These are phyloP conservation scores for Roridomyces roridus DNA, from an alignment of 768 basidiomycete genomes.

Conservation along the genomic window DNA sequence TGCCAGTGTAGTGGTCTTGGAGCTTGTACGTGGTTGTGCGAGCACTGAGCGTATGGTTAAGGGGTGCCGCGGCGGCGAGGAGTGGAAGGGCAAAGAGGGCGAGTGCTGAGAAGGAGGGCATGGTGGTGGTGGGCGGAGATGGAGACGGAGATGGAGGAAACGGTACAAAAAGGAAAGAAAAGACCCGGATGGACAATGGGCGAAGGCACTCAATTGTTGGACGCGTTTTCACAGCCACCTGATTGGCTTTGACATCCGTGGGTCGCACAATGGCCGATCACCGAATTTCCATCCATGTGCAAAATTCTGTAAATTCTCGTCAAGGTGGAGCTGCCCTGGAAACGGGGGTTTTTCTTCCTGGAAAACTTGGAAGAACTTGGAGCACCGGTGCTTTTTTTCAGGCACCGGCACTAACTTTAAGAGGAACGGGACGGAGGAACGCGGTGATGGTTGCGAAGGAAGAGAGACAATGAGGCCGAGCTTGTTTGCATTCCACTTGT, in stretches of 20 bases:
- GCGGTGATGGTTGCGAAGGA: neutral
- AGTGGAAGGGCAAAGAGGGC: constrained; percentile 19
- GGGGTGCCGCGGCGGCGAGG: constrained; percentile 13
- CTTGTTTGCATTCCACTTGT: neutral
- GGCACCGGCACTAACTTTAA: too few relatives aligned
- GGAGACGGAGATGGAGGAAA: neutral
- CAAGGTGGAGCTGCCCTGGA: constrained; percentile 7
- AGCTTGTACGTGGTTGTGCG: constrained; percentile 23
- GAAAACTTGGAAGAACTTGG: too few relatives aligned
- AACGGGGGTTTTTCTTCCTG: neutral
- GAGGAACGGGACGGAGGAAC: neutral
- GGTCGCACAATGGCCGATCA: too few relatives aligned
- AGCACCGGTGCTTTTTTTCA: too few relatives aligned
- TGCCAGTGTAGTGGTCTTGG: constrained; percentile 38
- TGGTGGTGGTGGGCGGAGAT: neutral
- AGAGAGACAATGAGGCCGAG: too few relatives aligned
- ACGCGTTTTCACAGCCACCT: constrained; percentile 4
- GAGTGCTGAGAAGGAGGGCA: constrained; percentile 20
- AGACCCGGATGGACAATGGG: constrained; percentile 23
- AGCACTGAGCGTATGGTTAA: constrained; percentile 1
- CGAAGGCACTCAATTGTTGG: neutral
- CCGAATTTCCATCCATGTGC: too few relatives aligned
- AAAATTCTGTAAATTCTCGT: neutral
- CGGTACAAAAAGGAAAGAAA: constrained; percentile 11
- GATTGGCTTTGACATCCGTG: too few relatives aligned